A percentile compares a stretch with the other conserved stretches of the same genome.
Conservation (phyloP, 2,329 filamentous ascomycete genomes). For the Penicillium sp. region DNA sequence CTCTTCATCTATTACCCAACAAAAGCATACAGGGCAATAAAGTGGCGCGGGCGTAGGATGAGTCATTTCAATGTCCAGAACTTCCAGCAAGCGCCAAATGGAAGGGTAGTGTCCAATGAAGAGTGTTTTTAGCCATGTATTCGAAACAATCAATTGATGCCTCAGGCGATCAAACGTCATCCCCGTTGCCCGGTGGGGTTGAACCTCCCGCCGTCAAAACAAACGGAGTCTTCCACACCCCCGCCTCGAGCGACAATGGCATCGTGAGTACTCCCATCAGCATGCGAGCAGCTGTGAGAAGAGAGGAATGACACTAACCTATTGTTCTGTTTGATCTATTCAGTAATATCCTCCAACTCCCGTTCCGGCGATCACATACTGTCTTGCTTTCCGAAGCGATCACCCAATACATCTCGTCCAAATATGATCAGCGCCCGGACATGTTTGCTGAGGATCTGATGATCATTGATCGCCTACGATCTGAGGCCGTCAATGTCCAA, state of each 20-base stretch:
- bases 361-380: constrained; percentile 76
- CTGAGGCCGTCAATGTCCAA: constrained; percentile 76
- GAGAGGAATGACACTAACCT: neutral
- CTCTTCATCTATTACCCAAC: neutral
- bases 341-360: constrained; percentile 58
- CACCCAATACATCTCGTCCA: constrained; percentile 88
- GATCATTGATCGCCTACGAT: constrained; percentile 71
- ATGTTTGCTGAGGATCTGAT: constrained; percentile 89
- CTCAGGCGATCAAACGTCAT: constrained; percentile 27
- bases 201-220: constrained; percentile 24
- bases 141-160: constrained; percentile 6
- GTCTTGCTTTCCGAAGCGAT: constrained; percentile 73
- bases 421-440: constrained; percentile 97
- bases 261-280: constrained; percentile 23
- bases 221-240: constrained; percentile 17
- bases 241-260: constrained; percentile 24
- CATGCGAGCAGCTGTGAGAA: neutral
- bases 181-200: constrained; percentile 26
- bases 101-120: neutral
- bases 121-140: neutral
- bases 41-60: neutral
- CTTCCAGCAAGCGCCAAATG: neutral
- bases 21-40: neutral
- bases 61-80: neutral
- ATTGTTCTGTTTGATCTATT: neutral